Base-by-base conservation (phyloP, 768 basidiomycete genomes). In the Gelatoporia subvermispora region DNA sequence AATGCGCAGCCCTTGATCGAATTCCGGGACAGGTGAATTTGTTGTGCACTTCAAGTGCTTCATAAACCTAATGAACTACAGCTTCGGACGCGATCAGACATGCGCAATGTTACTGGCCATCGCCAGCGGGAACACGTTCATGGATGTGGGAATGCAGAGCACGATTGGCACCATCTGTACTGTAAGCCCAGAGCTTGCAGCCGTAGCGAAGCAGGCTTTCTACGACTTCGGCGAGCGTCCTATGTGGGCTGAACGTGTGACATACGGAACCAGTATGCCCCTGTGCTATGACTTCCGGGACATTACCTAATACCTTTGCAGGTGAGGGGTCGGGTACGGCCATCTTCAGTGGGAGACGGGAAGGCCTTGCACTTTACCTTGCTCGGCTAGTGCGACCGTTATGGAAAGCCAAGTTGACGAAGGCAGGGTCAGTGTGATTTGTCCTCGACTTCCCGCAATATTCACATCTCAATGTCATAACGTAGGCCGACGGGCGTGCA, bases 31-130 rank as follows among this genome's bases (percentile, higher is more conserved):
- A 88, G 82, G 93, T 84, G 56, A 48, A 71, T 53, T 35, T 18
- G 47, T 38, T 15, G 35, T 21, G 22, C 49, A 41, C 8, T 20
- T 43, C 20, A n/a, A n/a, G n/a, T 31, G 15, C 38, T 3, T 50
- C 16, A 2, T 9, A 8, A 35, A 8, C 39, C 48, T 53, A 10
- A 54, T 20, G 28, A 3, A 17, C 1, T 50, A 16, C 56, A 95
- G 93, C 61, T 96, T 88, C 64, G 93, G 93, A 40, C 79, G 91
- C 45, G 89, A 93, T 63, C 89, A 95, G 60, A 87, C 90, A 3
- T 94, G 92, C 58, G 85, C 90, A 4, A 94, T 96, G 88, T 78
- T 92, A 16, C 76, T 95, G 13, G 87, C 84, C 10, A 76, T 97
- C 48, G 89, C 92, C 0, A 78, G 86, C 50, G 88, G 87, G 31